Conservation (phyloP, 345 rosid species). For the Garcia nutans region DNA sequence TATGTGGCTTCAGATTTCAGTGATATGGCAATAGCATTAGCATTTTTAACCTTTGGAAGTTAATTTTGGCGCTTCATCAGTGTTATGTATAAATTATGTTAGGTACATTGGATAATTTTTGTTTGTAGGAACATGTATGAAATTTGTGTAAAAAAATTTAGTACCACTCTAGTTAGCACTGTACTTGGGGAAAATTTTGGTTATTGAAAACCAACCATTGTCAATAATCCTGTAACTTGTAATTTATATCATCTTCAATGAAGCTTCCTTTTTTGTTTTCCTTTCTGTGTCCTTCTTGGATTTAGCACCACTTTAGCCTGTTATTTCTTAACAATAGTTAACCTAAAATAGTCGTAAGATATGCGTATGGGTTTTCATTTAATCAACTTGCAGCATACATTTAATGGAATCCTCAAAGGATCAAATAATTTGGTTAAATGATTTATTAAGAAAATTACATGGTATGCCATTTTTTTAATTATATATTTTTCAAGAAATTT, state of each 20-base stretch:
- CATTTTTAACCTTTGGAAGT: neutral
- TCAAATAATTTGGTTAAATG: no score
- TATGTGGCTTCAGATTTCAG: neutral
- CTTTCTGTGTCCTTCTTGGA: no score
- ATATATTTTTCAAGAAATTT: no score
- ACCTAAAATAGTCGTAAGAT: no score
- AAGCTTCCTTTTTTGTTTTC: neutral
- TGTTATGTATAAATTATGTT: constrained; percentile 6
- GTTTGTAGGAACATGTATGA: neutral
- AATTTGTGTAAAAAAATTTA: constrained; percentile 16
- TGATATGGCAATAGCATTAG: neutral
- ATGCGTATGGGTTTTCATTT: no score
- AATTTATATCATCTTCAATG: neutral
- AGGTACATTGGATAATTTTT: neutral
- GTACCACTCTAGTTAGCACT: constrained; percentile 5
- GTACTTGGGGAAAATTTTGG: constrained; percentile 7
- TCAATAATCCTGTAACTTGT: constrained; percentile 17
- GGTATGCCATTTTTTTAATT: no score
- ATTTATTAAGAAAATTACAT: no score
- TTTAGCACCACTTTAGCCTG: no score
- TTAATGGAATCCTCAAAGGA: no score
- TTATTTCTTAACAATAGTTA: no score
- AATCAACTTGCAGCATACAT: no score
- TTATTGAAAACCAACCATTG: neutral
- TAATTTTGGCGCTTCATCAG: neutral